Evolutionary conservation across 805 yeast species (phyloP), one percentile per base, ranked within the genome.

Genomic region (Isabelozyma heimii): DNA sequence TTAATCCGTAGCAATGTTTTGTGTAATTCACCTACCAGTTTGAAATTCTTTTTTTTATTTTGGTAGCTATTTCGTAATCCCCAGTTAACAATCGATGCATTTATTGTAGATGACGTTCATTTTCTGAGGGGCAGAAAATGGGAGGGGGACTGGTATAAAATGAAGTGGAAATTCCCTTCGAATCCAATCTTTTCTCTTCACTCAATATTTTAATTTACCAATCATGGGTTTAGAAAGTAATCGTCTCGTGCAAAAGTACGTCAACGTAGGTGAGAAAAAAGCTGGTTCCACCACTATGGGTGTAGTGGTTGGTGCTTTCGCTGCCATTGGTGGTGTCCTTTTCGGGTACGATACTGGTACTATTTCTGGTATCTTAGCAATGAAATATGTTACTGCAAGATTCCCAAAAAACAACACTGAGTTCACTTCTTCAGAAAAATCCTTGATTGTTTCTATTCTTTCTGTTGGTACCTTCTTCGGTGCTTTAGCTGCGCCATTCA

Each of bases 181-280:
- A 30, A 13, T 13, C n/a, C 10, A 10, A 30, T 4, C n/a, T 13
- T 30, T 30, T 30, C 4, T 30, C 35, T 30, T 30, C 35, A 41
- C 10, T 39, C 37, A 43, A 44, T 30, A 30, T 10, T 10, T 30
- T 30, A 30, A 30, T 30, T 13, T 45, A 40, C 27, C 40, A 40
- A 54, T 37, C 40, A 71, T 71, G 76, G 75, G 75, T 56, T 64
- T 71, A 54, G 74, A 70, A 65, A 68, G 69, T 55, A 64, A 57
- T 54, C 52, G 56, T 41, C 49, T 69, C 38, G 49, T 67, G 40
- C 61, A 59, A 54, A 68, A 54, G 49, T 73, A 59, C 57, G 63
- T 75, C 58, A 72, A 76, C 42, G 66, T 73, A 20, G 81, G 77
- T 38, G 78, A 76, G 42, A 77, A 75, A 60, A 69, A 66, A 47